Percentiles rank a stretch among this genome's conserved stretches.
These are phyloP conservation scores for Vachellia pachyceras DNA, from an alignment of 306 rosid species.

Conservation along the genomic window DNA sequence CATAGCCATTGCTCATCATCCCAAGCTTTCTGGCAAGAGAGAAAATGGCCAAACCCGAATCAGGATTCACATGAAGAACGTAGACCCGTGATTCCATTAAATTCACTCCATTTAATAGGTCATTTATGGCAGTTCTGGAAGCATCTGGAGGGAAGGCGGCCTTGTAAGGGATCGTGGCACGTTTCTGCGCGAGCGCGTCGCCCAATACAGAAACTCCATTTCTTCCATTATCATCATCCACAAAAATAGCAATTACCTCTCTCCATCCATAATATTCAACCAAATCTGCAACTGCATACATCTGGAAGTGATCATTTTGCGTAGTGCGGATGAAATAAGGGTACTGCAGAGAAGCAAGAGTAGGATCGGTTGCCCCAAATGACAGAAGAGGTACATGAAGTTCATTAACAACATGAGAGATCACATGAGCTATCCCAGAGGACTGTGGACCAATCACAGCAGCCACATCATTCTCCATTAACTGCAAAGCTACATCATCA, in stretches of 20 bases:
- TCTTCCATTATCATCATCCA: conserved; percentile 94
- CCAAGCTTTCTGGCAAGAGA: conserved; percentile 69
- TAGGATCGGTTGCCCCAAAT: conserved; percentile 89
- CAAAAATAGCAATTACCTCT: conserved; percentile 80
- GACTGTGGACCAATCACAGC: conserved; percentile 93
- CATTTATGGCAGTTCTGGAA: conserved; percentile 45
- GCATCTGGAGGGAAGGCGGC: conserved; percentile 80
- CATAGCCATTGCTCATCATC: conserved; percentile 75
- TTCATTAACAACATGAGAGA: conserved; percentile 86
- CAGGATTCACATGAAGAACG: conserved; percentile 91
- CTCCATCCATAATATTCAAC: conserved; percentile 70
- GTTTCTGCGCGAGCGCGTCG: conserved; percentile 76
- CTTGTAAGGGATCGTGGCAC: conserved; percentile 76
- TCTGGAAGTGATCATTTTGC: conserved; percentile 77
- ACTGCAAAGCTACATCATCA: conserved; percentile 79
- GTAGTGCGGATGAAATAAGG: conserved; percentile 82
- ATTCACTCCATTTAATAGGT: conserved; percentile 70
- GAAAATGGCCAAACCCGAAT: conserved; percentile 71
- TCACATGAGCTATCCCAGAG: conserved; percentile 88
- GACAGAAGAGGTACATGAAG: conserved; percentile 91
- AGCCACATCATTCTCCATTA: conserved; percentile 76
- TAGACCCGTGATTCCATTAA: conserved; percentile 94
- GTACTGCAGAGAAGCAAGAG: conserved; percentile 78
- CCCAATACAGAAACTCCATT: conserved; percentile 78
- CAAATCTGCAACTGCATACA: conserved; percentile 84